phyloP scores from a whole-genome alignment of 1,139 yeast genomes.

The Sugiyamaella japonica region DNA sequence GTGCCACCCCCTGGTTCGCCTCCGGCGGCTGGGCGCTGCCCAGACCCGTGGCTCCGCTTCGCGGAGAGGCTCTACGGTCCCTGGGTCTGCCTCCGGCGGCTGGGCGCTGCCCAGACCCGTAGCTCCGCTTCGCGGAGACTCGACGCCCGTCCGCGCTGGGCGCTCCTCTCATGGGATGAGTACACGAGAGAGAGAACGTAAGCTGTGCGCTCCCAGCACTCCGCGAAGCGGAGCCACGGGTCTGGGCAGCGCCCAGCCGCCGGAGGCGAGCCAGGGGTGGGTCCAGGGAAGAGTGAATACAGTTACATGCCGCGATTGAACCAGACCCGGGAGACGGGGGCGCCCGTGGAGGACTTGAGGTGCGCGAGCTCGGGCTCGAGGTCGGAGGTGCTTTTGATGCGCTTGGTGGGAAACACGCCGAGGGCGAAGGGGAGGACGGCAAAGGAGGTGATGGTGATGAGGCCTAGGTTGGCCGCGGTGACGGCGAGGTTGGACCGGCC shows the following conservation, averaged over 20 bases:
- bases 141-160: no score
- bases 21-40: constrained; percentile 3
- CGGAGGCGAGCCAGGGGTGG: not conserved
- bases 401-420: constrained; percentile 91
- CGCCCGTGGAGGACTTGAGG: constrained; percentile 63
- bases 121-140: no score
- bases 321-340: constrained; percentile 60
- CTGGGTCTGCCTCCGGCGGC: no score
- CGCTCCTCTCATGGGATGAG: no score
- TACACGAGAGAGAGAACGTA: no score
- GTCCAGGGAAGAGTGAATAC: not conserved
- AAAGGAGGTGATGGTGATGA: constrained; percentile 81
- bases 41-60: not conserved
- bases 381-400: constrained; percentile 63
- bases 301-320: constrained; percentile 90
- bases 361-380: constrained; percentile 64
- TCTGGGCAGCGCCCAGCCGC: not conserved
- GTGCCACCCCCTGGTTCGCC: not conserved
- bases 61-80: no score
- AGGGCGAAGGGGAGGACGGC: constrained; percentile 90
- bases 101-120: no score
- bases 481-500: constrained; percentile 54
- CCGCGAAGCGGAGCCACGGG: not conserved
- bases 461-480: constrained; percentile 72
- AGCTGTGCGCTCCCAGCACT: no score